These are phyloP conservation scores for Blepharisma undulans DNA, from an alignment of 169 alveolate genomes.

Conservation along the genomic window DNA sequence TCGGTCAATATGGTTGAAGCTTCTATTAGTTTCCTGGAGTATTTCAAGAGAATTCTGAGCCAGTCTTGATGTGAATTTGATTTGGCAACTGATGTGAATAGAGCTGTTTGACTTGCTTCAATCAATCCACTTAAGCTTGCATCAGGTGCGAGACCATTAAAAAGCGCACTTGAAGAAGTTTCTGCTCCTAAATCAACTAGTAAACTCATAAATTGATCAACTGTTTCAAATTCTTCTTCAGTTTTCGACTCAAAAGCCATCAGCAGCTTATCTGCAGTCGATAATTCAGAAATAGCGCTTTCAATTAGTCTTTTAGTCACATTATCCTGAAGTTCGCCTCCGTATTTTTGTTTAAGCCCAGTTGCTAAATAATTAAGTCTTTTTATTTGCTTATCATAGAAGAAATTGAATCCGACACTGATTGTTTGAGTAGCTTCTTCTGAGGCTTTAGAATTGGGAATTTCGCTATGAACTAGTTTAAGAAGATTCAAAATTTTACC, in stretches of 20 bases:
- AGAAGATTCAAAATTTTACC: background rate
- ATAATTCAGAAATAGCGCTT: background rate
- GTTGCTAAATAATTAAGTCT: background rate
- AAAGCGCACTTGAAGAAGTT: background rate
- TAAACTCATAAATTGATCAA: background rate
- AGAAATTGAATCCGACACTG: background rate
- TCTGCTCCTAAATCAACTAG: background rate
- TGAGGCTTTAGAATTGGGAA: background rate
- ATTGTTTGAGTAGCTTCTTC: background rate
- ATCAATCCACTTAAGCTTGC: background rate
- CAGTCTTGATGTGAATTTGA: background rate
- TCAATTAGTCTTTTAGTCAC: background rate
- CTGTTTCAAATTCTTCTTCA: background rate
- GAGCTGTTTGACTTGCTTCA: background rate
- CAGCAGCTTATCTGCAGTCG: background rate
- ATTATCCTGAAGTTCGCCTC: background rate
- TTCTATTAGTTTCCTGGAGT: background rate
- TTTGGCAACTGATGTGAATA: background rate
- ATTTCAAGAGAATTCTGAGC: background rate
- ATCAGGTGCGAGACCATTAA: background rate
- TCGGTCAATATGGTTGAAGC: background rate
- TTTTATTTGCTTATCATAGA: background rate
- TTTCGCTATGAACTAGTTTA: background rate
- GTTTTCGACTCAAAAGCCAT: background rate
- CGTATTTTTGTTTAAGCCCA: background rate